phyloP scores from a whole-genome alignment of 306 rosid genomes.

The Quercus variabilis region DNA sequence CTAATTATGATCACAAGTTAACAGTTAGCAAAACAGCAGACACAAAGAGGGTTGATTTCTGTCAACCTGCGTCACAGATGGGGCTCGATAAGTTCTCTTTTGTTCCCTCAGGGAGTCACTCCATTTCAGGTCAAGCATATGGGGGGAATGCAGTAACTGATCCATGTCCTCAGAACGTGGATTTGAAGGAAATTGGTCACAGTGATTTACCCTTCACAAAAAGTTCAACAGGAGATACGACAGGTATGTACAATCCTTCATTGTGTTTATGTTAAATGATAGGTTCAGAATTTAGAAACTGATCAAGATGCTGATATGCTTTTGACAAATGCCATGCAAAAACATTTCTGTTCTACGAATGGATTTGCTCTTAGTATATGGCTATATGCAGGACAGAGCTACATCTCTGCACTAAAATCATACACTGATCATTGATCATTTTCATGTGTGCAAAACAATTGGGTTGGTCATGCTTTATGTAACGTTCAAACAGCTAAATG shows the following conservation, averaged over 20 bases:
- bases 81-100: constrained; percentile 76
- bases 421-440: not conserved
- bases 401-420: not conserved
- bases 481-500: not conserved
- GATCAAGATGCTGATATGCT: not conserved
- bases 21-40: constrained; percentile 43
- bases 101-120: constrained; percentile 42
- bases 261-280: not conserved
- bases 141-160: constrained; percentile 40
- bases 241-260: constrained; percentile 46
- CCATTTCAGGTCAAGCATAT: constrained; percentile 39
- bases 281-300: not conserved
- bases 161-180: constrained; percentile 58
- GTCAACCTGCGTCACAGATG: constrained; percentile 52
- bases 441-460: not conserved
- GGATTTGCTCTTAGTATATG: not conserved
- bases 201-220: constrained; percentile 29
- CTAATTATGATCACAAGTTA: constrained; percentile 47
- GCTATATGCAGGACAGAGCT: not conserved
- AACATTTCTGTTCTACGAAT: not conserved
- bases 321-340: not conserved
- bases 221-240: constrained; percentile 33
- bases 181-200: constrained; percentile 47
- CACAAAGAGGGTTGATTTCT: constrained; percentile 73
- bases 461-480: not conserved